These are phyloP conservation scores for Mycena crocata DNA, from an alignment of 768 basidiomycete genomes.

Conservation along the genomic window DNA sequence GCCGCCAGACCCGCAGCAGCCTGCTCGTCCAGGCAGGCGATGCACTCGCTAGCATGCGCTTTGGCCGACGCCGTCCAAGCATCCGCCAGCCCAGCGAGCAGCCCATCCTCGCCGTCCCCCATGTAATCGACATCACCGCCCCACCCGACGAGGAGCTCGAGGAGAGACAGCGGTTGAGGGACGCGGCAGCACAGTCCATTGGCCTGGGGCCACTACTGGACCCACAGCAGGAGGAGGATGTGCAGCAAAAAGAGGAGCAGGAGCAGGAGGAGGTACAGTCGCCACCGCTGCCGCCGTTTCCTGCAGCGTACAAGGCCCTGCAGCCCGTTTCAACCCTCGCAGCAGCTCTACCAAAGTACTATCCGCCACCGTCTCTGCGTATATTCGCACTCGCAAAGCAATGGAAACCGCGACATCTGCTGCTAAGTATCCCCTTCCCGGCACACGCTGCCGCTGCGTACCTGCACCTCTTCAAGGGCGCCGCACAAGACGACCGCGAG, in stretches of 20 bases:
- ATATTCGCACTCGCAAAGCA: conserved; percentile 74
- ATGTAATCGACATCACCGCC: conserved; percentile 79
- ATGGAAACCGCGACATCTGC: conserved; percentile 24
- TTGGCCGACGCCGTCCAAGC: not conserved
- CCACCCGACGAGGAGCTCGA: conserved; percentile 69
- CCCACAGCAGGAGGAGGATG: conserved; percentile 52
- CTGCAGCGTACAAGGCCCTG: conserved; percentile 66
- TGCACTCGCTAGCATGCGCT: conserved; percentile 9
- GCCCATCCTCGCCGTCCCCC: conserved; percentile 36
- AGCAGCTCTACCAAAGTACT: conserved; percentile 73
- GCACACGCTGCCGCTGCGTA: conserved; percentile 61
- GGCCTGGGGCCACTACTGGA: conserved; percentile 68
- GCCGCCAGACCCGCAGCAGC: conserved; percentile 17
- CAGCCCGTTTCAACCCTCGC: conserved; percentile 63
- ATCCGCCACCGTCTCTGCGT: conserved; percentile 74
- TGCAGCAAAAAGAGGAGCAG: conserved; percentile 36
- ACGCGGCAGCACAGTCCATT: conserved; percentile 81
- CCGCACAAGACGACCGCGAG: conserved; percentile 69
- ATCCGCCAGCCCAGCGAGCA: conserved; percentile 12
- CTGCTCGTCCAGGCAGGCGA: conserved; percentile 26
- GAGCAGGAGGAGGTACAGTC: not conserved
- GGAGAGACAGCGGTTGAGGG: conserved; percentile 80
- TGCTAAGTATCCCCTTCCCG: conserved; percentile 49
- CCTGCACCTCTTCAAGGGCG: conserved; percentile 77
- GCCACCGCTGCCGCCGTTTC: conserved; percentile 64